Conservation (phyloP, 2,329 filamentous ascomycete species). For the Fusarium verrucosum region DNA sequence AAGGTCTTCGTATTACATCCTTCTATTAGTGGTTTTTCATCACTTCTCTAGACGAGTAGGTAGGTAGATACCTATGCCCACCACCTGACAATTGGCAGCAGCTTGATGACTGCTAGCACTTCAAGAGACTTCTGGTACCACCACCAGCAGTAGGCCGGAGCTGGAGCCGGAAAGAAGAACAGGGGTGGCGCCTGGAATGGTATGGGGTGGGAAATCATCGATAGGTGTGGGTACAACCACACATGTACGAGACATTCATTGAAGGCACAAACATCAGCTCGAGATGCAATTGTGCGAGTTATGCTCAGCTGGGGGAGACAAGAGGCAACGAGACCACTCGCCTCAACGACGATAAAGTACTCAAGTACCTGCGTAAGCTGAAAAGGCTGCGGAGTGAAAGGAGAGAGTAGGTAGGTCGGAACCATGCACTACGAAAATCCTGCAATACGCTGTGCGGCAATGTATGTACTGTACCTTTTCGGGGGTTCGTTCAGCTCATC, state of each 20-base stretch:
- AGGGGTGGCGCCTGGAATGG: conserved; percentile 29
- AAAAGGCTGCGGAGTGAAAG: conserved; percentile 1
- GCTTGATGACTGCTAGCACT: conserved; percentile 12
- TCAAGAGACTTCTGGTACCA: conserved; percentile 25
- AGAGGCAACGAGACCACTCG: conserved; percentile 24
- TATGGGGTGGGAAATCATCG: conserved; percentile 3
- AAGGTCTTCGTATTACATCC: neutral
- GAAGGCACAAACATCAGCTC: conserved; percentile 26
- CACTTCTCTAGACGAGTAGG: conserved; percentile 16
- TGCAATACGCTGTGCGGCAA: conserved; percentile 2
- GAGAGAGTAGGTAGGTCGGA: neutral
- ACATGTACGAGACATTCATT: conserved; percentile 27
- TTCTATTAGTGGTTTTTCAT: conserved; percentile 15
- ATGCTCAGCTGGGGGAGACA: conserved; percentile 20
- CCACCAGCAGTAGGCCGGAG: conserved; percentile 36
- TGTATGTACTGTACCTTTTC: neutral
- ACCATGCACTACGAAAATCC: conserved; percentile 26
- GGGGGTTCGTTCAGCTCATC: conserved; percentile 20
- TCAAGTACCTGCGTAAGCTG: conserved; percentile 13
- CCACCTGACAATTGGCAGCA: conserved; percentile 30
- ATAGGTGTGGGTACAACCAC: conserved; percentile 22
- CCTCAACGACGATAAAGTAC: neutral
- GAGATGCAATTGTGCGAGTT: conserved; percentile 31
- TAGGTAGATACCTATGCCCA: conserved; percentile 10
- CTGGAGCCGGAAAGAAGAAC: conserved; percentile 39